Percentiles rank a stretch among this genome's conserved stretches.
These are phyloP conservation scores for Boletus edulis DNA, from an alignment of 768 basidiomycete genomes.

Conservation along the genomic window DNA sequence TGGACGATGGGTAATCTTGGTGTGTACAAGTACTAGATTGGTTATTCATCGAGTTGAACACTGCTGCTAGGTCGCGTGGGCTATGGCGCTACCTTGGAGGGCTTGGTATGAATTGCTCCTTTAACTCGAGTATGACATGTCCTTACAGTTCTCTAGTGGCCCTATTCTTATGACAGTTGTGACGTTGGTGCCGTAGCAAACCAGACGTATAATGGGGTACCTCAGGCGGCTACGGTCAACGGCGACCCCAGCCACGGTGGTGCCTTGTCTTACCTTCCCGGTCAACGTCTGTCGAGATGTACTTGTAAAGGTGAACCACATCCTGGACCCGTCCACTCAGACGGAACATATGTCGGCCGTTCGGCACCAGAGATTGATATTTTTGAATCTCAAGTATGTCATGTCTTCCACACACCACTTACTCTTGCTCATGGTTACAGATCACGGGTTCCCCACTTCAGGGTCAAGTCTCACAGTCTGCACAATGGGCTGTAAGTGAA, in stretches of 20 bases:
- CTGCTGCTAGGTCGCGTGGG: constrained; percentile 65
- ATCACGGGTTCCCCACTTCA: constrained; percentile 33
- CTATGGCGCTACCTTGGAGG: constrained; percentile 84
- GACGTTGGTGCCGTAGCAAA: constrained; percentile 92
- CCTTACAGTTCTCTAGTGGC: constrained; percentile 50
- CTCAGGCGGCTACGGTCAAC: constrained; percentile 53
- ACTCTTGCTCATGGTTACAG: constrained; percentile 26
- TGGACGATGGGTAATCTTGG: constrained; percentile 83
- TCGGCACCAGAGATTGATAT: constrained; percentile 89
- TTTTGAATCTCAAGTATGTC: constrained; percentile 73
- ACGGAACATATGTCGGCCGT: constrained; percentile 80
- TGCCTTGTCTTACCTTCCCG: constrained; percentile 78
- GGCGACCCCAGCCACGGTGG: constrained; percentile 56
- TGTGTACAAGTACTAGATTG: constrained; percentile 17
- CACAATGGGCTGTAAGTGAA: constrained; percentile 70
- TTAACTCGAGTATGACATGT: background rate
- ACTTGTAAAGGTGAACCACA: constrained; percentile 85
- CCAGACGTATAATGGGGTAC: constrained; percentile 70
- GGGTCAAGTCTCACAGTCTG: constrained; percentile 79
- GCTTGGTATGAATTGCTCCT: constrained; percentile 50
- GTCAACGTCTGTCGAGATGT: constrained; percentile 84
- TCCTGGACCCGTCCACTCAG: constrained; percentile 76
- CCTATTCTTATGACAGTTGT: constrained; percentile 80
- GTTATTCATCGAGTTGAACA: background rate
- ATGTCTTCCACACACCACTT: background rate